phyloP scores from a whole-genome alignment of 2,329 filamentous ascomycete species.

The Madurella fahalii region DNA sequence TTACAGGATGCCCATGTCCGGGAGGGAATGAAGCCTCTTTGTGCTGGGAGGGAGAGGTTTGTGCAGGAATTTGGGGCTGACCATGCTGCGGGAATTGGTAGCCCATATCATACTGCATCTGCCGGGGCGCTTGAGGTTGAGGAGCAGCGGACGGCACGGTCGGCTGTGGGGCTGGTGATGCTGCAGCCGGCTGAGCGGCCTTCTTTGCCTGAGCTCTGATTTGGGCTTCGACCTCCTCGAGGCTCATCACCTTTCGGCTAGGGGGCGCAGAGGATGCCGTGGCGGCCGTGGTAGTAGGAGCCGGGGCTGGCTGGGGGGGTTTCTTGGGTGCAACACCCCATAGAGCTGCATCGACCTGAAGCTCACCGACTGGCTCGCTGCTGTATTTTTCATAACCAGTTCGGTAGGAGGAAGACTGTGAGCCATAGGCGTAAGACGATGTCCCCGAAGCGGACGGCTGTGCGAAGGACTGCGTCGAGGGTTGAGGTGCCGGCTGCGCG shows the following conservation, averaged over 20 bases:
- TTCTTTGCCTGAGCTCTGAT: slow-evolving; percentile 70
- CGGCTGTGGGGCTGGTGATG: slow-evolving; percentile 24
- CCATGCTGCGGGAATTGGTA: slow-evolving; percentile 24
- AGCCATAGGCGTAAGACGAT: slow-evolving; percentile 36
- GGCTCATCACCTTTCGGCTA: slow-evolving; percentile 79
- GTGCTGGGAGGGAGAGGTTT: slow-evolving; percentile 10
- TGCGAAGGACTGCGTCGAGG: slow-evolving; percentile 26
- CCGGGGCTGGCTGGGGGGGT: slow-evolving; percentile 34
- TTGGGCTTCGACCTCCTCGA: slow-evolving; percentile 94
- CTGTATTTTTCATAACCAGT: slow-evolving; percentile 91
- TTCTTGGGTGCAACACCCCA: slow-evolving; percentile 76
- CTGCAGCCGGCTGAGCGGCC: slow-evolving; percentile 36
- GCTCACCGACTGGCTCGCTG: slow-evolving; percentile 79
- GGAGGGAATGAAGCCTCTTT: slow-evolving; percentile 26
- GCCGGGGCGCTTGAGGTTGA: slow-evolving; percentile 30
- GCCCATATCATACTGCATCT: slow-evolving; percentile 22
- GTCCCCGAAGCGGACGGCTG: slow-evolving; percentile 31
- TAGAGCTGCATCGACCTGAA: slow-evolving; percentile 88
- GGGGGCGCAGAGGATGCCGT: slow-evolving; percentile 33
- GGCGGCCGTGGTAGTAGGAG: slow-evolving; percentile 30
- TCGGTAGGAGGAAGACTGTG: slow-evolving; percentile 44
- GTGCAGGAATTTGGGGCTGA: slow-evolving; percentile 20
- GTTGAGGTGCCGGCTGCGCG: slow-evolving; percentile 32
- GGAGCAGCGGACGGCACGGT: slow-evolving; percentile 20
- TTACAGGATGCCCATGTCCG: slow-evolving; percentile 47